Conservation (phyloP, 108 stramenopile species). For the Parietichytrium sp. region DNA sequence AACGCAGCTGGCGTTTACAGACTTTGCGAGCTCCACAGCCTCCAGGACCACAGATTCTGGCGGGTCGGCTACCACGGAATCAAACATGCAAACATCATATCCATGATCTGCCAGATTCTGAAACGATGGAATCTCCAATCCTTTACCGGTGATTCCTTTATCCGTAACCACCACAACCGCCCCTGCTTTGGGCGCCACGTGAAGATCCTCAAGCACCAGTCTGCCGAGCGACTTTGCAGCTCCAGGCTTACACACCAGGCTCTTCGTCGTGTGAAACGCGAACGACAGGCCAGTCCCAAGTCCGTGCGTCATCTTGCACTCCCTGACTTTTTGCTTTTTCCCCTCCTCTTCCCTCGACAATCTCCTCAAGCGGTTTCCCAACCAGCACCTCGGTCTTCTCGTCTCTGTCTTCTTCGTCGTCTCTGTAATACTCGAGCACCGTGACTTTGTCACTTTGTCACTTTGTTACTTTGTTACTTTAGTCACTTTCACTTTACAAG, state of each 20-base stretch:
- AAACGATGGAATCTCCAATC: not conserved
- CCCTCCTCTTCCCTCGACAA: no score
- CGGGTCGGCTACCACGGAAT: slow-evolving; percentile 39
- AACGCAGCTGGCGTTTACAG: not conserved
- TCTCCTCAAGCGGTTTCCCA: no score
- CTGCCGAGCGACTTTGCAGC: not conserved
- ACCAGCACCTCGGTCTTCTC: no score
- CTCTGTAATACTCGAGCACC: no score
- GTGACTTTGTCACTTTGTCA: no score
- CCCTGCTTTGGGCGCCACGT: not conserved
- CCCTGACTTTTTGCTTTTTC: no score
- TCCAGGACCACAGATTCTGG: slow-evolving; percentile 16
- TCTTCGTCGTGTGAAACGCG: slow-evolving; percentile 21
- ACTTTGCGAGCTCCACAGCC: slow-evolving; percentile 40
- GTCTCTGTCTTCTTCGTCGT: no score
- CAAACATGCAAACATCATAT: slow-evolving; percentile 39
- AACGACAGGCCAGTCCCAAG: slow-evolving; percentile 1
- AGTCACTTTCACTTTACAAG: no score
- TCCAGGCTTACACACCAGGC: slow-evolving; percentile 30
- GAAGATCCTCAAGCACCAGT: not conserved
- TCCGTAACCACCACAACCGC: slow-evolving; percentile 40
- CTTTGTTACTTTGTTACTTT: no score
- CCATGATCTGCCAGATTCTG: slow-evolving; percentile 15
- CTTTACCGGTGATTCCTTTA: slow-evolving; percentile 36
- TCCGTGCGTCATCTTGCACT: no score